phyloP scores from a whole-genome alignment of 2,329 filamentous ascomycete genomes.

The Aspergillus jensenii region DNA sequence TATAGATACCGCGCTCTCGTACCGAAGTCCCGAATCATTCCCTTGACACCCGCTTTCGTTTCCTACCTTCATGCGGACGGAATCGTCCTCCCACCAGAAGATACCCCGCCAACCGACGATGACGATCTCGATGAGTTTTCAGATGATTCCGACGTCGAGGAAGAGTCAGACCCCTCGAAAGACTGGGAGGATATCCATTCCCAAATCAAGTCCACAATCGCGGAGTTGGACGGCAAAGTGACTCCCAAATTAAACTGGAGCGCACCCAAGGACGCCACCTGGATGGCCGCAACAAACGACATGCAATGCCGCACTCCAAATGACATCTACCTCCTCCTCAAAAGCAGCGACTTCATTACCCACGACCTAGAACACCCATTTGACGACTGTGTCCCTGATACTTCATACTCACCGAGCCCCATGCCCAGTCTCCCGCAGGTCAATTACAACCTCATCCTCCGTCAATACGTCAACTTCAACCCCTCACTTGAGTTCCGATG shows the following conservation, averaged over 20 bases:
- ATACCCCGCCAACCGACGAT: conserved; percentile 32
- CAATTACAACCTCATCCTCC: conserved; percentile 76
- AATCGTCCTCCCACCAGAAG: conserved; percentile 69
- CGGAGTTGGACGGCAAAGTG: conserved; percentile 79
- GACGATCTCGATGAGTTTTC: conserved; percentile 53
- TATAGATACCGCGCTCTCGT: conserved; percentile 73
- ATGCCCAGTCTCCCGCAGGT: conserved; percentile 47
- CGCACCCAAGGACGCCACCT: conserved; percentile 90
- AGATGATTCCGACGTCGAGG: conserved; percentile 57
- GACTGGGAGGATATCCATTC: conserved; percentile 71
- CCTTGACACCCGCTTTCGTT: conserved; percentile 72
- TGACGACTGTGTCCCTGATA: conserved; percentile 62
- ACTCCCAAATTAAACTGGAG: conserved; percentile 98
- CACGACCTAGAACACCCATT: conserved; percentile 94
- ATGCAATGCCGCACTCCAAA: conserved; percentile 86
- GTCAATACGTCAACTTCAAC: conserved; percentile 85
- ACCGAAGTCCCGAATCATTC: conserved; percentile 82
- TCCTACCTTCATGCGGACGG: conserved; percentile 89
- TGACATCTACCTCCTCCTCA: conserved; percentile 90
- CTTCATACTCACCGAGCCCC: conserved; percentile 12
- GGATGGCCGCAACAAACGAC: conserved; percentile 84
- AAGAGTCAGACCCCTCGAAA: conserved; percentile 55
- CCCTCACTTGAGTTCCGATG: conserved; percentile 92
- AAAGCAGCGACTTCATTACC: conserved; percentile 90
- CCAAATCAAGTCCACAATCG: conserved; percentile 72